Base-by-base conservation (phyloP, 2,329 filamentous ascomycete genomes). In the Orbilia quercus region DNA sequence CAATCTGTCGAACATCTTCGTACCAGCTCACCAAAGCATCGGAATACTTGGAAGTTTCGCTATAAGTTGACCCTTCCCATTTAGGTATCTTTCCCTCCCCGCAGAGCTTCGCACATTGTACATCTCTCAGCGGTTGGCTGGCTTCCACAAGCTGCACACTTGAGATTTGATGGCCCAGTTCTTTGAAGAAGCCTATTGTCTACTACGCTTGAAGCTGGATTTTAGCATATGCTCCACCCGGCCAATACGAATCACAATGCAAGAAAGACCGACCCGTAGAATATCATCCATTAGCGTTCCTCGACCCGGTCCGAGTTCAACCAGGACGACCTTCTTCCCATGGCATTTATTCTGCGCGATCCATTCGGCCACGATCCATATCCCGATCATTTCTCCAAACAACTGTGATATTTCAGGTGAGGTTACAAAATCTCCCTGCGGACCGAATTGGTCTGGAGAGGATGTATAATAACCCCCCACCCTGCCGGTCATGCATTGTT, bases 201-300 rank as follows among this genome's bases (percentile, higher is more conserved):
- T 95, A 78, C 65, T 42, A 38, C 34, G 34, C 6, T 44, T 2
- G 20, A 25, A 45, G 16, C 16, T 36, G 11, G 14, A 18, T 55
- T n/a, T 63, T 63, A 74, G 62, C 23, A 38, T 40, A 31, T 31
- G 28, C 23, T 12, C 48, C 14, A 23, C 20, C 12, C 34, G 28
- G 12, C 48, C 38, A 31, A 20, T 22, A 23, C 42, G 38, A 47
- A 36, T 63, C 51, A 36, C 9, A 38, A 64, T 34, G 7, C 12
- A 48, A 11, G 7, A 50, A 72, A 28, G n/a, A 80, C 89, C 80
- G 84, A 95, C 92, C 78, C 95, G 86, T 76, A 99, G 82, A 82
- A 98, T 91, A 83, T 99, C 95, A 81, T 94, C 91, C 94, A 99
- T 99, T 77, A 99, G 83, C 12, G 95, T 99, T 12, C 95, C 95